Evolutionary conservation across 352 stramenopile species (phyloP), one percentile per base, ranked within the genome.

Genomic region (Phytopythium delawarense): DNA sequence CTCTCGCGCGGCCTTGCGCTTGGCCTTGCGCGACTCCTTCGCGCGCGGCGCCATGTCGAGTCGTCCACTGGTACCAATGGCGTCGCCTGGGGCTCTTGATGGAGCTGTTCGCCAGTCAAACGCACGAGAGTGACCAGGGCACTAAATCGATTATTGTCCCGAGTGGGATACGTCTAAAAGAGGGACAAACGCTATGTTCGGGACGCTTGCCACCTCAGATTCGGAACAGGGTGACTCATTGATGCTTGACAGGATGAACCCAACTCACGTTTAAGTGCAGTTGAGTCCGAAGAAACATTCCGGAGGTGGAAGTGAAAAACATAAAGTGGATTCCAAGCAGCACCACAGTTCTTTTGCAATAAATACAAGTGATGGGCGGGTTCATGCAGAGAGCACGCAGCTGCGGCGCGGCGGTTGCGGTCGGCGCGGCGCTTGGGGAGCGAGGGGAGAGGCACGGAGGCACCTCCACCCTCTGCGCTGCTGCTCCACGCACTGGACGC

Each of bases 1-100:
- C 28, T 86, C 66, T 58, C 85, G 85, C 77, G 87, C 75, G 54
- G 70, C 71, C 71, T 92, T 92, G 70, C 85, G 85, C 74, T 90
- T 91, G 52, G 72, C 73, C 75, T 92, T 94, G 67, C 85, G 81
- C 59, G 74, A 79, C 59, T 76, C 37, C 46, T 53, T 21, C 37
- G 61, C 71, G 23, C 21, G 74, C 44, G 67, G 30, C 45, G 56
- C 67, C 65, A 75, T 80, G 16, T 16, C 63, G 34, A 35, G 1
- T 23, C 4, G 3, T 40, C 35, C 35, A 9, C 35, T 15, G 8
- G 12, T 40, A 7, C 44, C 44, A 50, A 30, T 50, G n/a, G n/a
- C 23, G 48, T 52, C 11, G 46, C 5, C 12, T 23, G 42, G 42
- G 6, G 12, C 45, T 7, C 20, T 15, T 30, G 8, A 21, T 52